Evolutionary conservation across 208 protist genomes (phyloP), one percentile per base, ranked within the genome.

Genomic region (Novymonas esmeraldas): DNA sequence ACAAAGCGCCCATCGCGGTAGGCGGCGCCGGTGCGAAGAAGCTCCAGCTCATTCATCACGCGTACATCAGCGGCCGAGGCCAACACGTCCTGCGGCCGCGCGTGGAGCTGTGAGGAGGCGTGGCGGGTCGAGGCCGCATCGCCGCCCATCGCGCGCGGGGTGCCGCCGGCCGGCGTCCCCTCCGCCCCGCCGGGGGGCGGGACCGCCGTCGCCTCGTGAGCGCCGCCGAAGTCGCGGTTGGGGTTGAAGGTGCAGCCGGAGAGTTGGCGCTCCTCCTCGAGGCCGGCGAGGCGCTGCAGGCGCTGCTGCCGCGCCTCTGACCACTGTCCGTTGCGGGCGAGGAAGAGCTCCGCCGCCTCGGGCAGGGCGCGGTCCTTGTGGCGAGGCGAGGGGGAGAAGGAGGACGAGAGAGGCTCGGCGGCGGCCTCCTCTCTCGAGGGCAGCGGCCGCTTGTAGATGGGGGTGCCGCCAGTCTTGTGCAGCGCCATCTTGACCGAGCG

Each of bases 21-120:
- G 55, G 54, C 55, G n/a, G 64, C 46, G n/a, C 63, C 63, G n/a
- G 58, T 64, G 24, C 87, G 88, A 38, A 94, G 76, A 38, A 90
- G 59, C 70, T 87, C 81, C 33, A 94, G 69, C 68, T 94, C 89
- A 41, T 85, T 88, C 54, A 75, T 69, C 33, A 92, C 64, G 10
- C 89, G 80, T 38, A 86, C 77, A 56, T 89, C 81, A 2, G 88
- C 73, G 3, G 79, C 81, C 6, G 70, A 68, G 24, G 78, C 82
- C n/a, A 92, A 57, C 29, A 76, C 38, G 57, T 90, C 75, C 18
- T 77, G 60, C 22, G 44, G 56, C n/a, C 39, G 59, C 20, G 55
- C 42, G 18, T 60, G 56, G 7, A 54, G 34, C 24, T 69, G 41
- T 2, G 71, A 70, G 11, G 49, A 24, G 38, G 52, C 63, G 9